Evolutionary conservation across 139 green algal species (phyloP).

Genomic region (Marvania coccoides): DNA sequence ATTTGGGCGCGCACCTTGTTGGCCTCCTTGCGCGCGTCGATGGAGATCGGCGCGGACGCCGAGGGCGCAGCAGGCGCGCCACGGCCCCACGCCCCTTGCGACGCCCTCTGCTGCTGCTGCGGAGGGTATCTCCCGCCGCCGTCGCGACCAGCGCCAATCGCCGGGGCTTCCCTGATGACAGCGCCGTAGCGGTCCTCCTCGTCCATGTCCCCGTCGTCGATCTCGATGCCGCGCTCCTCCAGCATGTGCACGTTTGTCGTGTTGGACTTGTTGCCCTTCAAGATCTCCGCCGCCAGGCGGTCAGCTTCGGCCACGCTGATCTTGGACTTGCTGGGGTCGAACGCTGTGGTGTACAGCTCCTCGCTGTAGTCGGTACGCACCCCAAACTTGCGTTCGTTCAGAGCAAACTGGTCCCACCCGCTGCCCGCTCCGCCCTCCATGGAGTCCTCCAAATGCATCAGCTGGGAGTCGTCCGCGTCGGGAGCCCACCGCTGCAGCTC

Average conservation of each 20-base stretch:
- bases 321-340: constrained; percentile 45
- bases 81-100: background rate
- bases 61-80: background rate
- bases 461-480: constrained; percentile 13
- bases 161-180: constrained; percentile 28
- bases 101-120: background rate
- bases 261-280: constrained; percentile 22
- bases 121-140: background rate
- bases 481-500: constrained; percentile 72
- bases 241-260: constrained; percentile 60
- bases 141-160: background rate
- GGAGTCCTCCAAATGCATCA: constrained; percentile 14
- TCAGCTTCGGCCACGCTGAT: constrained; percentile 65
- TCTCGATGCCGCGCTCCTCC: constrained; percentile 66
- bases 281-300: constrained; percentile 77
- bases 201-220: constrained; percentile 64
- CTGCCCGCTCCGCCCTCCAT: constrained; percentile 2
- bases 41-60: constrained; percentile 8
- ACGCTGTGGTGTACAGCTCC: constrained; percentile 72
- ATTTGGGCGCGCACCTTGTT: constrained; percentile 29
- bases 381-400: constrained; percentile 79
- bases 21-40: constrained; percentile 20
- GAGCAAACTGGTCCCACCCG: constrained; percentile 87
- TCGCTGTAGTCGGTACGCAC: constrained; percentile 71
- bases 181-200: constrained; percentile 81